Base-by-base conservation (phyloP, 345 rosid species). In the Ricinus communis region DNA sequence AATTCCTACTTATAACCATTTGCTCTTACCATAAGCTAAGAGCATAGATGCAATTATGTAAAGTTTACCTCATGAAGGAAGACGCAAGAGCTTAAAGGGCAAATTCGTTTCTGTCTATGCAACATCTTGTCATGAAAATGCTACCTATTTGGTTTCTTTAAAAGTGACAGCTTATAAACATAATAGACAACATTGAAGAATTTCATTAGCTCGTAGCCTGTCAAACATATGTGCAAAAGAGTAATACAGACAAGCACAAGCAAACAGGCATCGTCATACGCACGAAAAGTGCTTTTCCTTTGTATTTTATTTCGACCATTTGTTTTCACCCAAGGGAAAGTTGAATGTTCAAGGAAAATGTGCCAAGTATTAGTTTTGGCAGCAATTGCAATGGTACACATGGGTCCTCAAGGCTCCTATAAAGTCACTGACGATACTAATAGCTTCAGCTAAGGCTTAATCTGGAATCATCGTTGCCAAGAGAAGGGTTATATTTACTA, bases 381-480 rank as follows among this genome's bases (percentile, higher is more conserved):
- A 6, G 8, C 41, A 46, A n/a, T 8, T 15, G 51, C 5, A 16
- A 12, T 41, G 52, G 25, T 53, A 36, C 30, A 25, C 30, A 8
- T 15, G 6, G 52, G 27, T 25, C 55, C 61, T 31, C 31, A 62
- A 52, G 16, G 24, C 60, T 55, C 1, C 21, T 28, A 71, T 40
- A 28, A 41, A 63, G 45, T 40, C 33, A 12, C 12, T 22, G 6
- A 6, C 68, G 40, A 10, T 53, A 27, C 19, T 19, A 40, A 13
- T 21, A 62, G 47, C 10, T 53, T 63, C 45, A 19, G 16, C 46
- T n/a, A 45, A 25, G 61, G 46, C 49, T 1, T 71, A 13, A 71
- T 62, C 36, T 62, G 18, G 41, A 31, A 64, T 45, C 9, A 65
- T 56, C 47, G 49, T 24, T 57, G 52, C 61, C 46, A 57, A 46